Evolutionary conservation across 2,329 filamentous ascomycete genomes (phyloP), one percentile per base, ranked within the genome.

Genomic region (Microdochium trichocladiopsis): DNA sequence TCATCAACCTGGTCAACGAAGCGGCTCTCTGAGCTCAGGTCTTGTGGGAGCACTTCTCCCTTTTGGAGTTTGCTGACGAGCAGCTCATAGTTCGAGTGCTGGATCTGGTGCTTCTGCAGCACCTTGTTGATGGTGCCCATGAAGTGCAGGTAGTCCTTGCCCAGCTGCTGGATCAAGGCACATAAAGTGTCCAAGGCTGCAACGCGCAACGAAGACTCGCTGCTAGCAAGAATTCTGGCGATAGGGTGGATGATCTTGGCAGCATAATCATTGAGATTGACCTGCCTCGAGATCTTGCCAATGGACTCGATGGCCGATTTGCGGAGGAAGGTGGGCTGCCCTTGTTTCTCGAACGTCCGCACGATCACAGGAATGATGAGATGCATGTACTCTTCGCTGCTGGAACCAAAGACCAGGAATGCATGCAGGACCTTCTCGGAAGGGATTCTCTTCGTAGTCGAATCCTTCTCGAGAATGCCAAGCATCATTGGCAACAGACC

Each of bases 361-460:
- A 99, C 92, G 62, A 99, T 91, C 33, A 95, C 90, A 0, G 94
- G 94, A 50, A 99, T 90, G 59, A 99, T 97, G 50, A 99, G 78
- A 66, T 99, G 94, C 94, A 99, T 99, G 68, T 99, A 99, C 67
- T 99, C 94, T 66, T 99, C 94, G 11, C 88, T 89, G 63, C 92
- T 97, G 0, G 92, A 87, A 1, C 95, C 95, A 66, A 99, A 99
- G 1, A 99, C 89, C 25, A 99, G 74, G 68, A 99, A 96, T 0
- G 93, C 92, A 65, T 97, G 94, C 23, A 99, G 76, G 3, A 99
- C 92, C 60, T 87, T 87, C 66, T 96, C 91, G 0, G 92, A 95
- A 2, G 91, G 87, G 14, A 83, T 79, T n/a, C 90, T 81, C 62
- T 90, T 87, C 1, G 79, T 73, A 1, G 87, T 87, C 9, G 75